phyloP scores from a whole-genome alignment of 2,329 filamentous ascomycete genomes.

The Colletotrichum falcatum region DNA sequence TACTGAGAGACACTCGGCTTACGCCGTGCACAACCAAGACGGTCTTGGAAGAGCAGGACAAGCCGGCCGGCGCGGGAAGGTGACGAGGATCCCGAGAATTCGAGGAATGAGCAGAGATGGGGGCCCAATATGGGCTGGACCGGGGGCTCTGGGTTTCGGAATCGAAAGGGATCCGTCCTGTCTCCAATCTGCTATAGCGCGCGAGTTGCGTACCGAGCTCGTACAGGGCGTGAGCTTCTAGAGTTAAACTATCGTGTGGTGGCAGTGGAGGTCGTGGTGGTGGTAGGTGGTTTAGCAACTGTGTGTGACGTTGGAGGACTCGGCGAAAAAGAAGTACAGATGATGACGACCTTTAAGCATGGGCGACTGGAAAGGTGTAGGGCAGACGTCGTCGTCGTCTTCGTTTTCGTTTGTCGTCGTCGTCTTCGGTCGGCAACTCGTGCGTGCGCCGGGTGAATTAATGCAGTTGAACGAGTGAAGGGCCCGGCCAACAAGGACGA shows the following conservation, averaged over 20 bases:
- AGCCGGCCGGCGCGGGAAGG: slow-evolving; percentile 8
- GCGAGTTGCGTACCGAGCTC: not conserved
- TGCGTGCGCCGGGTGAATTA: slow-evolving; percentile 17
- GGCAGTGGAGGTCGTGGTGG: not conserved
- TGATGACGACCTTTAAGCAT: not conserved
- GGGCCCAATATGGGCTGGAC: slow-evolving; percentile 30
- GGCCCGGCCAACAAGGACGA: slow-evolving; percentile 4
- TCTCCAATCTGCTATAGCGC: not conserved
- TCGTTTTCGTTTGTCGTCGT: not conserved
- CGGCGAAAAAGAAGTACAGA: slow-evolving; percentile 17
- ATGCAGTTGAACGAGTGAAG: slow-evolving; percentile 23
- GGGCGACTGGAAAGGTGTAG: not conserved
- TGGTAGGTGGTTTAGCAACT: not conserved
- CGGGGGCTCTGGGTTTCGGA: slow-evolving; percentile 13
- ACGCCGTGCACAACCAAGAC: slow-evolving; percentile 36
- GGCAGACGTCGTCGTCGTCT: not conserved
- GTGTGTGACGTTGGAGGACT: slow-evolving; percentile 10
- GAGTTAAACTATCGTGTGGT: slow-evolving; percentile 6
- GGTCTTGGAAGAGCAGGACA: slow-evolving; percentile 20
- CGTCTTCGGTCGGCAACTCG: not conserved
- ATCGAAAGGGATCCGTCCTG: slow-evolving; percentile 4
- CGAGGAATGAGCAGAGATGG: slow-evolving; percentile 36
- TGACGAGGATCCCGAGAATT: slow-evolving; percentile 14
- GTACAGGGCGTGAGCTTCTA: slow-evolving; percentile 2
- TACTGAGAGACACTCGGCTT: slow-evolving; percentile 37